A percentile compares a stretch with the other conserved stretches of the same genome.
Evolutionary conservation across 2,329 filamentous ascomycete genomes (phyloP).

Genomic region (Ciborinia camelliae): DNA sequence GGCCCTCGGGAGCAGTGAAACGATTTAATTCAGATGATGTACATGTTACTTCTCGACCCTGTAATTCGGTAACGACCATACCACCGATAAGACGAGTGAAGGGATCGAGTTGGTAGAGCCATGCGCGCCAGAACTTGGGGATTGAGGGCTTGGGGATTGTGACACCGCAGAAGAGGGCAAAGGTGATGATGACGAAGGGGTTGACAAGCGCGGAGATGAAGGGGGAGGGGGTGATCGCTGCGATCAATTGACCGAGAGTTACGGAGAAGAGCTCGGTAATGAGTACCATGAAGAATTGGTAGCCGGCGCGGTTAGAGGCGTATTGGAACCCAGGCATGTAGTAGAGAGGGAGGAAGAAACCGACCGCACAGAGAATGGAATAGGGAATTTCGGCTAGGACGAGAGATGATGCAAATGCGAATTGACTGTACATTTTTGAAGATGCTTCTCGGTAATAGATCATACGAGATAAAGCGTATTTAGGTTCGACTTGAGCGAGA

Average conservation of each 20-base stretch:
- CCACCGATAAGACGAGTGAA: constrained; percentile 79
- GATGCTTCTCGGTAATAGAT: constrained; percentile 85
- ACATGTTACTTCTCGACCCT: constrained; percentile 62
- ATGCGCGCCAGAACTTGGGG: constrained; percentile 72
- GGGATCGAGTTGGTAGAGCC: constrained; percentile 80
- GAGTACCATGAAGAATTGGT: constrained; percentile 82
- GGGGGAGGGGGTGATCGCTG: constrained; percentile 71
- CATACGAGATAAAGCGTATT: constrained; percentile 74
- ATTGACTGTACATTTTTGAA: constrained; percentile 79
- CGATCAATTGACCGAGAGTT: constrained; percentile 72
- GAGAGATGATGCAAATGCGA: constrained; percentile 74
- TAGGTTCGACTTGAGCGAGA: constrained; percentile 78
- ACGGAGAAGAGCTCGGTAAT: constrained; percentile 83
- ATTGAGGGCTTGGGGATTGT: constrained; percentile 77
- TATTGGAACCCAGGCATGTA: constrained; percentile 74
- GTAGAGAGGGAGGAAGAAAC: constrained; percentile 80
- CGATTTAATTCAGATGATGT: constrained; percentile 57
- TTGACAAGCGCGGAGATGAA: constrained; percentile 79
- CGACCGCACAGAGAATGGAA: constrained; percentile 72
- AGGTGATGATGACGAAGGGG: constrained; percentile 78
- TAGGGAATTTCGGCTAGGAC: constrained; percentile 84
- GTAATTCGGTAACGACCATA: constrained; percentile 75
- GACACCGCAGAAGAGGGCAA: constrained; percentile 84
- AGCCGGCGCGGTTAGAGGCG: constrained; percentile 65
- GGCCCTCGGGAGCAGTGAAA: constrained; percentile 63